These are phyloP conservation scores for Mycena filopes DNA, from an alignment of 768 basidiomycete species.

Conservation along the genomic window DNA sequence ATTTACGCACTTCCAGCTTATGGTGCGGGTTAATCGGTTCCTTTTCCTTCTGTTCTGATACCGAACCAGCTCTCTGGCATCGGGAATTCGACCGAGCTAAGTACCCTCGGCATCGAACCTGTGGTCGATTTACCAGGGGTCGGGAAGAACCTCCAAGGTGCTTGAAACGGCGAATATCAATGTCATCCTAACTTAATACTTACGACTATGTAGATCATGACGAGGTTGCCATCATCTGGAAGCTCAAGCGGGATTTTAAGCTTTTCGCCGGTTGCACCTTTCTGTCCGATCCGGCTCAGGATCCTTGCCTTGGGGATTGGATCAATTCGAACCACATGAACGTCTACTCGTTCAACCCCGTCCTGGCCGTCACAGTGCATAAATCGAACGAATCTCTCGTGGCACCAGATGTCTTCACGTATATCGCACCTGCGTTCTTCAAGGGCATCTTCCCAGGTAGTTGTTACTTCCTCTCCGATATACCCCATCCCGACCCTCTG, in stretches of 20 bases:
- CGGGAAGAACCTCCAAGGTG: slow-evolving; percentile 45
- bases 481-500: background rate
- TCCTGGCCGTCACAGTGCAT: slow-evolving; percentile 36
- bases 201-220: slow-evolving; percentile 35
- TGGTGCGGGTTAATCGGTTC: slow-evolving; percentile 2
- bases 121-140: slow-evolving; percentile 41
- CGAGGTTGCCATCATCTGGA: slow-evolving; percentile 36
- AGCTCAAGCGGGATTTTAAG: slow-evolving; percentile 34
- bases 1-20: slow-evolving; percentile 19
- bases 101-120: slow-evolving; percentile 36
- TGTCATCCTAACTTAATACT: background rate
- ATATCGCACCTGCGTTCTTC: slow-evolving; percentile 40
- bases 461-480: background rate
- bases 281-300: slow-evolving; percentile 39
- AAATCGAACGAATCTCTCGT: slow-evolving; percentile 37
- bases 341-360: slow-evolving; percentile 40
- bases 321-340: slow-evolving; percentile 36
- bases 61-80: slow-evolving; percentile 39
- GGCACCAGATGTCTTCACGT: slow-evolving; percentile 43
- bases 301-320: slow-evolving; percentile 45
- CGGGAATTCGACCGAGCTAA: slow-evolving; percentile 34
- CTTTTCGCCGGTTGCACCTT: slow-evolving; percentile 38
- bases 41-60: background rate
- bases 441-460: slow-evolving; percentile 42
- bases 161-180: slow-evolving; percentile 10